Base-by-base conservation (phyloP, 2,329 filamentous ascomycete species). In the Fusarium anthophilum region DNA sequence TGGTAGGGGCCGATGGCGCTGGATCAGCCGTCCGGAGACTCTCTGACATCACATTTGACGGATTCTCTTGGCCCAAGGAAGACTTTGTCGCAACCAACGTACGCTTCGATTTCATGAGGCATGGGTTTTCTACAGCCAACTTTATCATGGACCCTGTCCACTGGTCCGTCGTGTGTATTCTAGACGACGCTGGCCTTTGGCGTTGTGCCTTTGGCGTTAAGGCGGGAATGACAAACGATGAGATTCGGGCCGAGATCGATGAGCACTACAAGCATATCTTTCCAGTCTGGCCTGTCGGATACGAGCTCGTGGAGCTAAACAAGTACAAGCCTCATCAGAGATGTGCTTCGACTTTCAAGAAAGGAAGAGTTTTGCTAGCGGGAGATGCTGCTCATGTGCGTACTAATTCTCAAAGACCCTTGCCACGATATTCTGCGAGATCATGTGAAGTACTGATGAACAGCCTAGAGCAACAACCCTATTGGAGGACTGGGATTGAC, bases 351-450 rank as follows among this genome's bases (percentile, higher is more conserved):
- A 39, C 24, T 4, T 54, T 54, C 13, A 54, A 26, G 35, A 54
- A 54, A 1, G 51, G 51, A 0, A 28, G 51, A 0, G 35, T 54
- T 4, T 18, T 54, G 35, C 35, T 54, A 5, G 35, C 51, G 0
- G 51, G 51, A 18, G 51, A 54, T 39, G 35, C 51, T 8, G 51
- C 51, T 28, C 51, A 54, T 54, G 51, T 54, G 6, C 13, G 50
- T 54, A 8, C 14, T 37, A 3, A 22, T 24, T 35, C 24, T 5
- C 6, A 12, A 0, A 53, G 32, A 9, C n/a, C 24, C 1, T 22
- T 38, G 2, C 3, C 6, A 2, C 18, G 1, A 22, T 26, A 3
- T 22, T 6, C 3, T 0, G 5, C 13, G 7, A 26, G 13, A 17
- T 22, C 13, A 7, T 13, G 6, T 54, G 4, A 15, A 1, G 3